A percentile compares a stretch with the other conserved stretches of the same genome.
phyloP scores from a whole-genome alignment of 768 basidiomycete genomes.

The Macrocybe gigantea region DNA sequence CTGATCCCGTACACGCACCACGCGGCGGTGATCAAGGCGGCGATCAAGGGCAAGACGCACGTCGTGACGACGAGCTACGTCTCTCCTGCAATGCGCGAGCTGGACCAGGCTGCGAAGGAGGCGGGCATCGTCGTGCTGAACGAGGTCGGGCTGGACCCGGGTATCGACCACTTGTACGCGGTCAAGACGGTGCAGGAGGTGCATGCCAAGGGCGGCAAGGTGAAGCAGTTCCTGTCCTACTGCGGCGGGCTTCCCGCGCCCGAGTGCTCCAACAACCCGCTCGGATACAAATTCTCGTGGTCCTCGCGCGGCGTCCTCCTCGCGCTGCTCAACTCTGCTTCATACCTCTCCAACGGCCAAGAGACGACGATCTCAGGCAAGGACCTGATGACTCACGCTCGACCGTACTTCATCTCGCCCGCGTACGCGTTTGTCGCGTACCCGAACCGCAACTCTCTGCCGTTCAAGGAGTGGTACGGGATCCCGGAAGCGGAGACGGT shows the following conservation, averaged over 20 bases:
- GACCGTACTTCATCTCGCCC: conserved; percentile 92
- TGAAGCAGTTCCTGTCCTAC: conserved; percentile 75
- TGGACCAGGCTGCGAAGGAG: conserved; percentile 73
- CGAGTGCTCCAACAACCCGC: conserved; percentile 86
- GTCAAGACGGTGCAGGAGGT: conserved; percentile 93
- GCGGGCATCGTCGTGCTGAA: conserved; percentile 95
- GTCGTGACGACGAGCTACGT: conserved; percentile 97
- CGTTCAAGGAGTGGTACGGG: conserved; percentile 86
- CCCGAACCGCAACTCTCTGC: conserved; percentile 91
- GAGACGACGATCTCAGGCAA: conserved; percentile 63
- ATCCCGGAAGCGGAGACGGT: conserved; percentile 94
- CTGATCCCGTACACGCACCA: conserved; percentile 96
- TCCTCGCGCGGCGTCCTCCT: conserved; percentile 94
- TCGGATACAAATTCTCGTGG: conserved; percentile 99
- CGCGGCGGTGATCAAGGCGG: conserved; percentile 83
- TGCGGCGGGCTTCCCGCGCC: conserved; percentile 96
- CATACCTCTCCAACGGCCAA: conserved; percentile 66
- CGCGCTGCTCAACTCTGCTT: conserved; percentile 87
- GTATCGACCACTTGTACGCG: conserved; percentile 91
- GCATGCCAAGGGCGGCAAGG: conserved; percentile 90
- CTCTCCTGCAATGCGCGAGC: conserved; percentile 82
- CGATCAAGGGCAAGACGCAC: conserved; percentile 83
- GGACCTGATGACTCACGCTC: conserved; percentile 86
- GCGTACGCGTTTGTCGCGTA: conserved; percentile 96
- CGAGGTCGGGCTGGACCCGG: conserved; percentile 96